A percentile compares a stretch with the other conserved stretches of the same genome.
These are phyloP conservation scores for Pseudozyma sp. DNA, from an alignment of 1,284 basidiomycete genomes.

Conservation along the genomic window DNA sequence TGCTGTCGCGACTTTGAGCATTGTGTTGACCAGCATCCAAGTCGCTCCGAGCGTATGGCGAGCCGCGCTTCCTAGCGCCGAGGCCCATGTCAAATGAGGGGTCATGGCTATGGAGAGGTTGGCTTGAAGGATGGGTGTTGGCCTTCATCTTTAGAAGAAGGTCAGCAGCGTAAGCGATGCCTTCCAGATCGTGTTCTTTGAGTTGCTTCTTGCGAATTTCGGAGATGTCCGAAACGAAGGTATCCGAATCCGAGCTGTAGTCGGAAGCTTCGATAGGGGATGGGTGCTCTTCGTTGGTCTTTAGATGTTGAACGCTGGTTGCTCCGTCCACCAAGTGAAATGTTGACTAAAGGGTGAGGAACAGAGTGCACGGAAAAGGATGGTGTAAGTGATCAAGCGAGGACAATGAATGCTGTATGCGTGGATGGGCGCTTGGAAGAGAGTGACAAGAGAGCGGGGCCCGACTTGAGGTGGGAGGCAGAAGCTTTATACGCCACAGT, in stretches of 20 bases:
- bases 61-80: slow-evolving; percentile 21
- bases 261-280: neutral
- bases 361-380: neutral
- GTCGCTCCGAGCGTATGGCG: slow-evolving; percentile 25
- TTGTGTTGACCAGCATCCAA: neutral
- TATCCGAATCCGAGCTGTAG: neutral
- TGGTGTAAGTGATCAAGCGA: neutral
- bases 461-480: slow-evolving; percentile 1
- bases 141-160: slow-evolving; percentile 26
- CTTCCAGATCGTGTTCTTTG: slow-evolving; percentile 20
- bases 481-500: slow-evolving; percentile 17
- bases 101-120: neutral
- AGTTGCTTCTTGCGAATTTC: slow-evolving; percentile 4
- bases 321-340: too few relatives aligned
- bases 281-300: too few relatives aligned
- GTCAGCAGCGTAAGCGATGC: slow-evolving; percentile 36
- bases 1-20: neutral
- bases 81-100: slow-evolving; percentile 2
- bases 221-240: neutral
- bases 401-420: neutral
- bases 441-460: slow-evolving; percentile 5
- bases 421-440: neutral
- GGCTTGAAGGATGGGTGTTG: neutral
- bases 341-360: neutral
- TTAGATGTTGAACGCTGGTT: too few relatives aligned